phyloP scores from a whole-genome alignment of 208 protist species.

The Endotrypanum monterogeii region DNA sequence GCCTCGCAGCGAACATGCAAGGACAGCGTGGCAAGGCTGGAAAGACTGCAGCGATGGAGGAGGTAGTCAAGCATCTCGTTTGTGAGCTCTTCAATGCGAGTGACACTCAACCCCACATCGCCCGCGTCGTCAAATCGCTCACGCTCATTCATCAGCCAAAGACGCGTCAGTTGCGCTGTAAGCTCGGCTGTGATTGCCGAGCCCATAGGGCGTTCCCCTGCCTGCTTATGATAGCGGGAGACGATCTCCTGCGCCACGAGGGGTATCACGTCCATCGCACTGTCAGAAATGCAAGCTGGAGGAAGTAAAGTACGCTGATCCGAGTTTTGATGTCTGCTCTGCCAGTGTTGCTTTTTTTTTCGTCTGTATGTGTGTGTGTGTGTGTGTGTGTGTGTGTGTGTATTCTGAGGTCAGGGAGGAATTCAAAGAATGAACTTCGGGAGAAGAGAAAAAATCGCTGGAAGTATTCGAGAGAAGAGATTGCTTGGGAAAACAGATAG shows the following conservation, averaged over 20 bases:
- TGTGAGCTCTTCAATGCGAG: slow-evolving; percentile 63
- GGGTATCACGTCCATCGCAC: slow-evolving; percentile 72
- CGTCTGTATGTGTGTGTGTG: no score
- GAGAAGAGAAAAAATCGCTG: neutral
- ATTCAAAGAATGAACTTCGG: no score
- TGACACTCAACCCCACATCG: slow-evolving; percentile 59
- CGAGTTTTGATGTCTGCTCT: no score
- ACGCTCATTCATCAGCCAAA: slow-evolving; percentile 58
- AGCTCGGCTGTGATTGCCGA: slow-evolving; percentile 67
- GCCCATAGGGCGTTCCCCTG: slow-evolving; percentile 22
- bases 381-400: no score
- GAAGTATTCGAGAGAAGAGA: neutral
- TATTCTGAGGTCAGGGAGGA: no score
- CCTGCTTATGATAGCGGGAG: slow-evolving; percentile 52
- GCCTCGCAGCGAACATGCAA: slow-evolving; percentile 60
- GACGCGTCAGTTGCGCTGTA: slow-evolving; percentile 60
- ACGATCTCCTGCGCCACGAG: slow-evolving; percentile 72
- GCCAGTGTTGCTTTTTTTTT: no score
- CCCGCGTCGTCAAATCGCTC: slow-evolving; percentile 52
- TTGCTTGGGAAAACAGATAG: neutral
- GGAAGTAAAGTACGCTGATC: slow-evolving; percentile 10
- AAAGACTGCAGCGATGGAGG: slow-evolving; percentile 44
- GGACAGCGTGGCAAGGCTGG: slow-evolving; percentile 60
- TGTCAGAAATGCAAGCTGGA: neutral
- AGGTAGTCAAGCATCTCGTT: slow-evolving; percentile 69